Conservation (phyloP, 1,284 basidiomycete genomes). For the Athelia psychrophila region DNA sequence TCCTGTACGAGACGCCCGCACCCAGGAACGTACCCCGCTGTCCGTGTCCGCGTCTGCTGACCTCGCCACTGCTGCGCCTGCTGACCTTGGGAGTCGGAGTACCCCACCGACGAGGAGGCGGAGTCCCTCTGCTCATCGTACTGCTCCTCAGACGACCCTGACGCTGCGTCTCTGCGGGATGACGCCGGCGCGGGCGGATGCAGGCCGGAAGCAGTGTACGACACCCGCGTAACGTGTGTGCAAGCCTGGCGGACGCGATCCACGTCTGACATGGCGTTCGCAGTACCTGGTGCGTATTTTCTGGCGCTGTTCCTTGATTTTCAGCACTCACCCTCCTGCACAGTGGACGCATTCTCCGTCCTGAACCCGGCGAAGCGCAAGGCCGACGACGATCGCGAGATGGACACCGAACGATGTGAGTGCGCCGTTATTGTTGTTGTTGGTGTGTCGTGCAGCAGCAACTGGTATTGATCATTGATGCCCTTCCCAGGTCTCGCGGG, state of each 20-base stretch:
- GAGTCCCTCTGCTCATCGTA: conserved; percentile 54
- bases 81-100: background rate
- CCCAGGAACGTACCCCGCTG: conserved; percentile 63
- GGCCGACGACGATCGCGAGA: conserved; percentile 33
- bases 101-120: conserved; percentile 34
- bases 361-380: conserved; percentile 39
- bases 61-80: conserved; percentile 64
- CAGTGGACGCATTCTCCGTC: background rate
- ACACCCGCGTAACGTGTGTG: conserved; percentile 51
- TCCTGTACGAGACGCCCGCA: conserved; percentile 92
- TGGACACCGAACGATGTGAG: conserved; percentile 47
- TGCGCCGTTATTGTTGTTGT: too few relatives aligned
- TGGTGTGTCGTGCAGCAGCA: conserved; percentile 7
- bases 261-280: background rate
- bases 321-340: background rate
- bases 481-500: conserved; percentile 49
- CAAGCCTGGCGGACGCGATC: conserved; percentile 54
- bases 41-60: conserved; percentile 64
- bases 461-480: conserved; percentile 5
- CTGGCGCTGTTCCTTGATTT: background rate
- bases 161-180: too few relatives aligned
- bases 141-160: conserved; percentile 56
- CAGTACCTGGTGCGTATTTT: background rate
- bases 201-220: conserved; percentile 48
- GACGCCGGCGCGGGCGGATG: too few relatives aligned